phyloP scores from a whole-genome alignment of 495 filamentous ascomycete genomes.

The Penicillium atrosanguineum region DNA sequence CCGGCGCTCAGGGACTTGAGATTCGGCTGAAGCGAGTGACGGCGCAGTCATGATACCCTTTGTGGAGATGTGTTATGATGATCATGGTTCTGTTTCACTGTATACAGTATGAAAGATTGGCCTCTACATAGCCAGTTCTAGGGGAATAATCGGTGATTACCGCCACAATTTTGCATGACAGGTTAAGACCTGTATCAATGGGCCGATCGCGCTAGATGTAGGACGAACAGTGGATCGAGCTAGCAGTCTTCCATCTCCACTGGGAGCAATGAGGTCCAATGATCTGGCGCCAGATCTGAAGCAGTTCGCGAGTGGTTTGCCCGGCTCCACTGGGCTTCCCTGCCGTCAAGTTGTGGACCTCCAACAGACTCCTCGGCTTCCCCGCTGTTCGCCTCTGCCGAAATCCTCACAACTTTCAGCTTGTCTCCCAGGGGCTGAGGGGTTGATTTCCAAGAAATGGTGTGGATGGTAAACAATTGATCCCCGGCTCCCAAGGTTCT shows the following conservation, averaged over 20 bases:
- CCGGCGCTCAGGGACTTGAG: constrained; percentile 20
- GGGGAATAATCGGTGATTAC: neutral
- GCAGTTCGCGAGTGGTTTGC: neutral
- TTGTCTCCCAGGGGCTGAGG: neutral
- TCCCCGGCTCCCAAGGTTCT: neutral
- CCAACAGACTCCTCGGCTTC: neutral
- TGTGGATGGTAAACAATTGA: neutral
- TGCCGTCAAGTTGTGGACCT: neutral
- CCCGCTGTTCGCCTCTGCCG: neutral
- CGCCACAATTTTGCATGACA: neutral
- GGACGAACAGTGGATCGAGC: constrained; percentile 7
- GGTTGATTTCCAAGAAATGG: neutral
- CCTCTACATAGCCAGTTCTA: neutral
- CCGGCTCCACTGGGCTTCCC: neutral
- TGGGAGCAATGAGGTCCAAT: neutral
- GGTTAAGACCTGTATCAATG: neutral
- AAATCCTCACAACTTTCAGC: neutral
- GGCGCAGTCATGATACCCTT: constrained; percentile 12
- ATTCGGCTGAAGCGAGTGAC: constrained; percentile 24
- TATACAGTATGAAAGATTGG: neutral
- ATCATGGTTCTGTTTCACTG: neutral
- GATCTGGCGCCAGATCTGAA: neutral
- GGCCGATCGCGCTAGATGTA: neutral
- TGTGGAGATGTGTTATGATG: neutral
- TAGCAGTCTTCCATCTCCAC: neutral